Evolutionary conservation across 768 basidiomycete species (phyloP).

Genomic region (Boletus rex-veris): DNA sequence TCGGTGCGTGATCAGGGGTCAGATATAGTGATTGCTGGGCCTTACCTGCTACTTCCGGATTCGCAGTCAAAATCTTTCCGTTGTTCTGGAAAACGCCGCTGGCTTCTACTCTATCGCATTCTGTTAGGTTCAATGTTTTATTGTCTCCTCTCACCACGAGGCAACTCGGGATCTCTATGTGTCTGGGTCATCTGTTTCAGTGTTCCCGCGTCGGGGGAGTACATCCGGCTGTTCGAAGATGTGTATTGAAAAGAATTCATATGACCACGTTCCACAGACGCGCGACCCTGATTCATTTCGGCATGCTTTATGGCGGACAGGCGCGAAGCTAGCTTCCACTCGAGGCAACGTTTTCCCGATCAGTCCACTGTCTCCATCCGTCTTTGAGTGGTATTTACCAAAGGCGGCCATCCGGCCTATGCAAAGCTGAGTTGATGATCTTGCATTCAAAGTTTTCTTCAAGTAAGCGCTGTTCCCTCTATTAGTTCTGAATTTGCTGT

Average conservation of each 20-base stretch:
- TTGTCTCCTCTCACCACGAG: conserved; percentile 1
- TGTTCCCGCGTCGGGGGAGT: conserved; percentile 1
- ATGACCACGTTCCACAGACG: conserved; percentile 3
- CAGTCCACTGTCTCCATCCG: conserved; percentile 2
- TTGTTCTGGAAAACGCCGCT: conserved; percentile 23
- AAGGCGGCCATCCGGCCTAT: conserved; percentile 2
- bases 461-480: background rate
- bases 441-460: background rate
- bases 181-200: background rate
- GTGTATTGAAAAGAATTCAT: conserved; percentile 4
- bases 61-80: conserved; percentile 23
- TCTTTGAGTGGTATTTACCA: background rate
- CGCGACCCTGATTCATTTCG: conserved; percentile 33
- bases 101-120: conserved; percentile 12
- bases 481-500: background rate
- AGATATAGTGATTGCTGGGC: conserved; percentile 22
- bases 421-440: background rate
- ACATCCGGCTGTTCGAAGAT: background rate
- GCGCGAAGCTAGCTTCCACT: conserved; percentile 4
- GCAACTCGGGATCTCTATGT: background rate
- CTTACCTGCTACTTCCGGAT: conserved; percentile 27
- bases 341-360: conserved; percentile 20
- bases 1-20: conserved; percentile 23
- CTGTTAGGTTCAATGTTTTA: background rate
- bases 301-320: conserved; percentile 16